phyloP scores from a whole-genome alignment of 1,139 yeast genomes.

The Candida pseudoviswanathii region DNA sequence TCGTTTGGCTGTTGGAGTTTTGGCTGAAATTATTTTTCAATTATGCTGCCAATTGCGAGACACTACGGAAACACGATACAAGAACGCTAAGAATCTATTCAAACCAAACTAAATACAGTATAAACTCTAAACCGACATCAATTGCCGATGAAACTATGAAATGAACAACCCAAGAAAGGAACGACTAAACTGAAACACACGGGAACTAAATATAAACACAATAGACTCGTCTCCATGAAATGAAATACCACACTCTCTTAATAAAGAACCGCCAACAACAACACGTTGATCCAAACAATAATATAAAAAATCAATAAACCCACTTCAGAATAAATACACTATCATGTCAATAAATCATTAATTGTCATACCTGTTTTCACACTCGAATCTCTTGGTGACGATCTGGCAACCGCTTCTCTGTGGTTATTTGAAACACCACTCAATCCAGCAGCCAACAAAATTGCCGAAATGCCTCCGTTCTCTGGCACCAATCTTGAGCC shows the following conservation, averaged over 20 bases:
- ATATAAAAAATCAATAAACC: not conserved
- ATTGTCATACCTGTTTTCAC: conserved; percentile 29
- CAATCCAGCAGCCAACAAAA: conserved; percentile 30
- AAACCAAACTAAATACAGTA: conserved; percentile 4
- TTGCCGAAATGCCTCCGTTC: conserved; percentile 27
- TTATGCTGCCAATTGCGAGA: not conserved
- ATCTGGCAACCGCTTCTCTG: not conserved
- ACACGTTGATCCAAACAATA: not conserved
- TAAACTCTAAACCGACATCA: not conserved
- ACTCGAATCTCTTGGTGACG: not conserved
- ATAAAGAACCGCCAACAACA: not conserved
- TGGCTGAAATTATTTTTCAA: not conserved
- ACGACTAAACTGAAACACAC: not conserved
- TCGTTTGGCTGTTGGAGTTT: not conserved
- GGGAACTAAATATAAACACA: not conserved
- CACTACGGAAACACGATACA: not conserved
- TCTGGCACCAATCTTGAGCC: not conserved
- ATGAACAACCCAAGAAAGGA: not conserved
- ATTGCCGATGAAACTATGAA: not conserved
- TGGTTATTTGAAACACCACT: conserved; percentile 6
- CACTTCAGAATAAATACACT: not conserved
- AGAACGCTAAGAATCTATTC: conserved; percentile 2
- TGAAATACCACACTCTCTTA: not conserved
- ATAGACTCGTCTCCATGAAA: not conserved
- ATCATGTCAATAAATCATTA: conserved; percentile 28